These are phyloP conservation scores for Mycena latifolia DNA, from an alignment of 768 basidiomycete species.

Conservation along the genomic window DNA sequence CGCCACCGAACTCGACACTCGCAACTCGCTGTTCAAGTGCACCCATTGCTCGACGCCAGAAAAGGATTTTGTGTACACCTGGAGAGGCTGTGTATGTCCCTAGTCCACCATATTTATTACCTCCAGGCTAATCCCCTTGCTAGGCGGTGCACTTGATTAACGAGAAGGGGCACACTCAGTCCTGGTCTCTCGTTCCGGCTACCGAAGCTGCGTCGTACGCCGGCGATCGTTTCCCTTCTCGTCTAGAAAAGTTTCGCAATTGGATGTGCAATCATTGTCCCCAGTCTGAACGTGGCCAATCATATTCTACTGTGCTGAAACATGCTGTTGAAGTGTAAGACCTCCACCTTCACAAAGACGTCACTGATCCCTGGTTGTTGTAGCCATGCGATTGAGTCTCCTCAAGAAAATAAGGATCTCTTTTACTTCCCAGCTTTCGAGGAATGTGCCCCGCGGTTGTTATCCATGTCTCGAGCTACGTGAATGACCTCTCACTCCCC, in stretches of 20 bases:
- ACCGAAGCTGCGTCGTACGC: background rate
- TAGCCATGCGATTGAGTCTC: constrained; percentile 6
- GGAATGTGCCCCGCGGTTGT: constrained; percentile 9
- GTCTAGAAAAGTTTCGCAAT: background rate
- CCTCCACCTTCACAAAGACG: background rate
- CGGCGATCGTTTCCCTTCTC: background rate
- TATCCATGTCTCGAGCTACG: background rate
- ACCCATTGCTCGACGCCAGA: background rate
- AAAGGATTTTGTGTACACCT: constrained; percentile 1
- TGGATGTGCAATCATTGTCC: constrained; percentile 13
- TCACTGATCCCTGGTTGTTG: background rate
- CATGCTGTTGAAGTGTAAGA: constrained; percentile 4
- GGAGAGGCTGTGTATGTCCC: constrained; percentile 18
- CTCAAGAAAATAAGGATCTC: constrained; percentile 2
- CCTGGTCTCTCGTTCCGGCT: constrained; percentile 2
- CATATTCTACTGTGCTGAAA: background rate
- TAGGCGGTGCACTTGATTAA: constrained; percentile 1
- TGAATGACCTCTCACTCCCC: background rate
- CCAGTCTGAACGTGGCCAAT: background rate
- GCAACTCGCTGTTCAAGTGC: constrained; percentile 12
- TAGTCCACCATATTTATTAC: background rate
- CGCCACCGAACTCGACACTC: constrained; percentile 8
- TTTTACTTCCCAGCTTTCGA: background rate
- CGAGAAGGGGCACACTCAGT: background rate
- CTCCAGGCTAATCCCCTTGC: background rate